Conservation (phyloP, 2,329 filamentous ascomycete genomes). For the Colletotrichum horii region DNA sequence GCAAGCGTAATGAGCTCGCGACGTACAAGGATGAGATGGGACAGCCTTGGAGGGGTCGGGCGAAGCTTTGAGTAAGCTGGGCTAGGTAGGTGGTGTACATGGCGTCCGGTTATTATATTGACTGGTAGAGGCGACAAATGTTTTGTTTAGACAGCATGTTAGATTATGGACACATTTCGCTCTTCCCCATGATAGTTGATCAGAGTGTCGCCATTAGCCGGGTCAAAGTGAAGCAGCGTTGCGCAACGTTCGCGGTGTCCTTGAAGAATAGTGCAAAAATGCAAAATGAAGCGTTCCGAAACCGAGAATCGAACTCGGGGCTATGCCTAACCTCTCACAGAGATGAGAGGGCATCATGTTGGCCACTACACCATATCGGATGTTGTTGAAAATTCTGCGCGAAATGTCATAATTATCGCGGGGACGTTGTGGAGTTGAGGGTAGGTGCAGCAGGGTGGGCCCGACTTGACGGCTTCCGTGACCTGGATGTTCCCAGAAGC, state of each 20-base stretch:
- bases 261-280: background rate
- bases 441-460: background rate
- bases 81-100: background rate
- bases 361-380: conserved; percentile 21
- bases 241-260: background rate
- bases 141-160: background rate
- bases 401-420: background rate
- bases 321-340: conserved; percentile 10
- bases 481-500: background rate
- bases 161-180: background rate
- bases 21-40: conserved; percentile 43
- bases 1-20: conserved; percentile 44
- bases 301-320: conserved; percentile 20
- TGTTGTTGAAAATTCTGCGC: background rate
- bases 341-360: conserved; percentile 18
- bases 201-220: background rate
- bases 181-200: background rate
- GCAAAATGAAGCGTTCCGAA: background rate
- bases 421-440: background rate
- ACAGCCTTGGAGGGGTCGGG: conserved; percentile 17
- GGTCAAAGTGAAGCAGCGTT: background rate
- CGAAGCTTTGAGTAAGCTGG: background rate
- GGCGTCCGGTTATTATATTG: background rate
- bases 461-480: background rate
- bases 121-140: background rate